These are phyloP conservation scores for Extremus antarcticus DNA, from an alignment of 495 filamentous ascomycete genomes.

Conservation along the genomic window DNA sequence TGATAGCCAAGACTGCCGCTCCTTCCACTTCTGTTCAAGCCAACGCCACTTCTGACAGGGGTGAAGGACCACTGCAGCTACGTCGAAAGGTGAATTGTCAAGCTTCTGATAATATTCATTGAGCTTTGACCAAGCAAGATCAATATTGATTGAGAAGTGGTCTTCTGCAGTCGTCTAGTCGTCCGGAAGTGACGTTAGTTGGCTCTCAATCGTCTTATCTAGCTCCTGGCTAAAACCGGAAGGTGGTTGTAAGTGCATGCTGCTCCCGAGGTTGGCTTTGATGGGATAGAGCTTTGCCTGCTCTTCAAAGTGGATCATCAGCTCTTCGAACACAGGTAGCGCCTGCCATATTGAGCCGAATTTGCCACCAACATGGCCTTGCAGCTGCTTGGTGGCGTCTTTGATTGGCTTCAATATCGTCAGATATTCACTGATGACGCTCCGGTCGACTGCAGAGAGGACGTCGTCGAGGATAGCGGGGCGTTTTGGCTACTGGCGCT, in stretches of 20 bases:
- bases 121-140: neutral
- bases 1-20: neutral
- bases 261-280: neutral
- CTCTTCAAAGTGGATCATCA: neutral
- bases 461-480: too few species aligned
- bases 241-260: neutral
- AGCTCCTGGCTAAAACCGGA: neutral
- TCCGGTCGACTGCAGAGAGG: too few species aligned
- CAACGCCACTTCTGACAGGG: too few species aligned
- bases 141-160: too few species aligned
- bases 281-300: neutral
- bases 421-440: neutral
- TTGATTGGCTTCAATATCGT: neutral
- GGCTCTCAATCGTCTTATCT: neutral
- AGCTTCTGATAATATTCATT: neutral
- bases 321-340: neutral
- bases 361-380: neutral
- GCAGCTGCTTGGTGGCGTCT: neutral
- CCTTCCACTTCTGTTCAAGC: neutral
- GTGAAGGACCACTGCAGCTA: neutral
- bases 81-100: neutral
- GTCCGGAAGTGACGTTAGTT: neutral
- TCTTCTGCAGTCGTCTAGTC: neutral
- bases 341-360: neutral
- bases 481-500: too few species aligned